These are phyloP conservation scores for Daldinia sp. DNA, from an alignment of 2,329 filamentous ascomycete genomes.

Conservation along the genomic window DNA sequence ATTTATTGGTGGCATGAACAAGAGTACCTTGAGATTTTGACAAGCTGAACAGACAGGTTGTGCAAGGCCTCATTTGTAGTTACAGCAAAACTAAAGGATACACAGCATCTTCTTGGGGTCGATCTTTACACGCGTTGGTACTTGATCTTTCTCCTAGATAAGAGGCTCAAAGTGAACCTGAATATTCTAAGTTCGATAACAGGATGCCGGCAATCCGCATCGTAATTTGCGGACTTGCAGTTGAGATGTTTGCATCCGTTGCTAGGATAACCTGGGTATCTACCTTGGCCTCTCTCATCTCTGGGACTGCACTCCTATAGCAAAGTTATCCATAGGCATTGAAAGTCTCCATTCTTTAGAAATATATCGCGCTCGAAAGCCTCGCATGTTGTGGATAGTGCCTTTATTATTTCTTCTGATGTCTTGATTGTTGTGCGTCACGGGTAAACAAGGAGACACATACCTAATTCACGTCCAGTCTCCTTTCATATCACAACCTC, in stretches of 20 bases:
- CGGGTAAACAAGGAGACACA: conserved; percentile 27
- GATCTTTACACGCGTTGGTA: conserved; percentile 29
- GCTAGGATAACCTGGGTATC: conserved; percentile 23
- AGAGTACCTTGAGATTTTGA: neutral
- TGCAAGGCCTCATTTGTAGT: conserved; percentile 20
- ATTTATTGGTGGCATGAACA: conserved; percentile 19
- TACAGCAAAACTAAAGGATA: conserved; percentile 22
- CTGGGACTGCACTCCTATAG: neutral
- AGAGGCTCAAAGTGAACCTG: conserved; percentile 33
- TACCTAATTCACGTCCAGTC: conserved; percentile 21
- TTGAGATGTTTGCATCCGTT: conserved; percentile 32
- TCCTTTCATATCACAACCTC: conserved; percentile 10
- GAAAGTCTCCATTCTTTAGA: neutral
- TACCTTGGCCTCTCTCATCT: conserved; percentile 1
- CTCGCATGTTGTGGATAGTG: neutral
- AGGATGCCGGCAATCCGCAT: conserved; percentile 36
- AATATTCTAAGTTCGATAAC: conserved; percentile 15
- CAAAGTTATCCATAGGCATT: neutral
- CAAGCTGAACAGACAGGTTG: conserved; percentile 19
- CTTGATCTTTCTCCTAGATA: conserved; percentile 14
- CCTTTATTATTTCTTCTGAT: conserved; percentile 6
- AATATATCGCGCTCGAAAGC: conserved; percentile 5
- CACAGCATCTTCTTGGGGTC: conserved; percentile 30
- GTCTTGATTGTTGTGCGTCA: conserved; percentile 22
- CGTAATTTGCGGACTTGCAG: conserved; percentile 35